Conservation (phyloP, 495 filamentous ascomycete species). For the Neurospora terricola region DNA sequence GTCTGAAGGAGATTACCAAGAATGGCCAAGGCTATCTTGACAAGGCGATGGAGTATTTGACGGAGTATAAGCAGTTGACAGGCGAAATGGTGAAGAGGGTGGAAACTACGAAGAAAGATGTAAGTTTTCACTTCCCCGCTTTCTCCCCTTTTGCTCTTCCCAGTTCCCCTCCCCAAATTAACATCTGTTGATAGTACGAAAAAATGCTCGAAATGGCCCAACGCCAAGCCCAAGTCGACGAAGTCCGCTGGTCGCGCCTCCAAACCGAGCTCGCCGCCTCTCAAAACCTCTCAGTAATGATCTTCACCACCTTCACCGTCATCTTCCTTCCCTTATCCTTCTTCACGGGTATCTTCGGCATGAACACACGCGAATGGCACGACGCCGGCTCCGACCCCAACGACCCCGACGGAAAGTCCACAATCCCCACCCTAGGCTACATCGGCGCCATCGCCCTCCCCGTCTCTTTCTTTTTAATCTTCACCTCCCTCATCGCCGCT, state of each 20-base stretch:
- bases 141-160: neutral
- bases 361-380: slow-evolving; percentile 57
- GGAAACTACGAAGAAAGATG: slow-evolving; percentile 34
- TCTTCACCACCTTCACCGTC: slow-evolving; percentile 61
- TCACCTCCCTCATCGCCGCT: slow-evolving; percentile 28
- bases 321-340: slow-evolving; percentile 58
- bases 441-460: slow-evolving; percentile 37
- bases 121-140: slow-evolving; percentile 7
- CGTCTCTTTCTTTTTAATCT: slow-evolving; percentile 26
- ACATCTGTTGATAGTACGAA: slow-evolving; percentile 36
- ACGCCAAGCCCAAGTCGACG: slow-evolving; percentile 59
- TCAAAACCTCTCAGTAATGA: slow-evolving; percentile 56
- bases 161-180: neutral
- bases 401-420: neutral
- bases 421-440: slow-evolving; percentile 22
- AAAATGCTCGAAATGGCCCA: slow-evolving; percentile 60
- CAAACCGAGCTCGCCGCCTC: slow-evolving; percentile 54
- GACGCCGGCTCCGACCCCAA: slow-evolving; percentile 16
- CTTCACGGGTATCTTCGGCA: slow-evolving; percentile 57
- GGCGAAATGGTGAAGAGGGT: slow-evolving; percentile 48
- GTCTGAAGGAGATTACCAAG: slow-evolving; percentile 20
- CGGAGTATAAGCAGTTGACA: slow-evolving; percentile 47
- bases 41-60: slow-evolving; percentile 41
- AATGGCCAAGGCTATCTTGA: slow-evolving; percentile 37
- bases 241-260: slow-evolving; percentile 52